These are phyloP conservation scores for Fusarium palustre DNA, from an alignment of 2,329 filamentous ascomycete species.

Conservation along the genomic window DNA sequence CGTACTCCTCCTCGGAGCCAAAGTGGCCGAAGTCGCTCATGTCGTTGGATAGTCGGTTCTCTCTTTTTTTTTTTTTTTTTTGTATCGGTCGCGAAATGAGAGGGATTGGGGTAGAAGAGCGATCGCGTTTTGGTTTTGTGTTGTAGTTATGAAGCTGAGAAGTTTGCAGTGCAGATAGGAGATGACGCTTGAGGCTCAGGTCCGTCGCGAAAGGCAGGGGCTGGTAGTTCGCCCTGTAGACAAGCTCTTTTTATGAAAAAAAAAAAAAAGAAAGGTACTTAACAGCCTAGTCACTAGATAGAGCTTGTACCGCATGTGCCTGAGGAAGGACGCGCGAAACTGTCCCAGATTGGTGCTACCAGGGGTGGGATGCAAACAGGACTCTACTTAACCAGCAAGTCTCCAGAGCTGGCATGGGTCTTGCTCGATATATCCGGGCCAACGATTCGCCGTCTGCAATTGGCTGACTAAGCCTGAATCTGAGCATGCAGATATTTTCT, in stretches of 20 bases:
- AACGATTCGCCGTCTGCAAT: constrained; percentile 39
- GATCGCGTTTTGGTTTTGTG: constrained; percentile 8
- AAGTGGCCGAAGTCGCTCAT: constrained; percentile 80
- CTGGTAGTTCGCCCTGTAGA: constrained; percentile 41
- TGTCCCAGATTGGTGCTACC: constrained; percentile 21
- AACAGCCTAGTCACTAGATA: constrained; percentile 26
- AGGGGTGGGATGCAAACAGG: constrained; percentile 30
- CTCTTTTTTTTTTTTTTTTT: background rate
- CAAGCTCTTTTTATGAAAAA: constrained; percentile 21
- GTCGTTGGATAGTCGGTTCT: constrained; percentile 32
- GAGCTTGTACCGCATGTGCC: constrained; percentile 28
- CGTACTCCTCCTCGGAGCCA: constrained; percentile 83
- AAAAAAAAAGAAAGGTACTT: constrained; percentile 30
- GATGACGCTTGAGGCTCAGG: constrained; percentile 41
- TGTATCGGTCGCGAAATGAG: constrained; percentile 23
- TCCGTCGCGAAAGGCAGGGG: constrained; percentile 47
- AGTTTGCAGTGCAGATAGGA: constrained; percentile 41
- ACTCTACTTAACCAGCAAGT: constrained; percentile 26
- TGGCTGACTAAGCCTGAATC: constrained; percentile 46
- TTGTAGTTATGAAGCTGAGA: constrained; percentile 27
- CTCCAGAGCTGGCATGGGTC: constrained; percentile 18
- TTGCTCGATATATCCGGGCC: constrained; percentile 28
- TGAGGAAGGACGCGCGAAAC: constrained; percentile 4
- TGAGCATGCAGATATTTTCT: constrained; percentile 37
- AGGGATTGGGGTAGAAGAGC: constrained; percentile 18